Percentiles rank a stretch among this genome's conserved stretches.
phyloP scores from a whole-genome alignment of 108 stramenopile species.

The Fistulifera solaris region DNA sequence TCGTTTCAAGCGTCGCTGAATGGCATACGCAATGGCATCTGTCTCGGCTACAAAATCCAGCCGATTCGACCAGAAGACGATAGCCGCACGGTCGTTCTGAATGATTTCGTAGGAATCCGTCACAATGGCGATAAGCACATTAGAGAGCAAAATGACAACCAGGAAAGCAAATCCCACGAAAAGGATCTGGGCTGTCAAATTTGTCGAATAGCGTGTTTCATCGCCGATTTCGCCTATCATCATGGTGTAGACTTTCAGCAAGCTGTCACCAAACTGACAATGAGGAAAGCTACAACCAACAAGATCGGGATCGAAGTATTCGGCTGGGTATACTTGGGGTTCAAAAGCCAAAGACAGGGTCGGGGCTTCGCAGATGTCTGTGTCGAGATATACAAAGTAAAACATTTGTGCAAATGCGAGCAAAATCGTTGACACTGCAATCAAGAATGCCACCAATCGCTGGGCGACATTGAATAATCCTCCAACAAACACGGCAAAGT shows the following conservation, averaged over 20 bases:
- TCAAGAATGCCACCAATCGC: slow-evolving; percentile 65
- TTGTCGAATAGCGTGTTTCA: slow-evolving; percentile 36
- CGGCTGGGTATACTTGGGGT: slow-evolving; percentile 2
- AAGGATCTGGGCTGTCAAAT: slow-evolving; percentile 39
- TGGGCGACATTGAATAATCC: slow-evolving; percentile 74
- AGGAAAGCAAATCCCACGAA: slow-evolving; percentile 59
- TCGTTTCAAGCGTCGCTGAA: slow-evolving; percentile 17
- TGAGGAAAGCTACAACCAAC: slow-evolving; percentile 32
- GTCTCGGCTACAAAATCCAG: slow-evolving; percentile 77
- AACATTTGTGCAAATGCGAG: slow-evolving; percentile 85
- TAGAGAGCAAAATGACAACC: slow-evolving; percentile 64
- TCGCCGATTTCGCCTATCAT: slow-evolving; percentile 76
- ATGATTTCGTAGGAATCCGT: slow-evolving; percentile 76
- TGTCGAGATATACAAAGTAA: slow-evolving; percentile 58
- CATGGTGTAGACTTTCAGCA: slow-evolving; percentile 74
- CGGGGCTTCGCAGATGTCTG: slow-evolving; percentile 20
- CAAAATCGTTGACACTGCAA: slow-evolving; percentile 67
- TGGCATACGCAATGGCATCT: slow-evolving; percentile 45
- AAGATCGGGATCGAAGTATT: slow-evolving; percentile 8
- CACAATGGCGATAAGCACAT: slow-evolving; percentile 80
- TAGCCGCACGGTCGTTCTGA: slow-evolving; percentile 76
- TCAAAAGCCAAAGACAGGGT: slow-evolving; percentile 17
- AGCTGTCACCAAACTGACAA: slow-evolving; percentile 49
- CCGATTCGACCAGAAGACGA: slow-evolving; percentile 82
- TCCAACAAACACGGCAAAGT: slow-evolving; percentile 78